A percentile compares a stretch with the other conserved stretches of the same genome.
Evolutionary conservation across 2,329 filamentous ascomycete species (phyloP).

Genomic region (Neonectria coccinea): DNA sequence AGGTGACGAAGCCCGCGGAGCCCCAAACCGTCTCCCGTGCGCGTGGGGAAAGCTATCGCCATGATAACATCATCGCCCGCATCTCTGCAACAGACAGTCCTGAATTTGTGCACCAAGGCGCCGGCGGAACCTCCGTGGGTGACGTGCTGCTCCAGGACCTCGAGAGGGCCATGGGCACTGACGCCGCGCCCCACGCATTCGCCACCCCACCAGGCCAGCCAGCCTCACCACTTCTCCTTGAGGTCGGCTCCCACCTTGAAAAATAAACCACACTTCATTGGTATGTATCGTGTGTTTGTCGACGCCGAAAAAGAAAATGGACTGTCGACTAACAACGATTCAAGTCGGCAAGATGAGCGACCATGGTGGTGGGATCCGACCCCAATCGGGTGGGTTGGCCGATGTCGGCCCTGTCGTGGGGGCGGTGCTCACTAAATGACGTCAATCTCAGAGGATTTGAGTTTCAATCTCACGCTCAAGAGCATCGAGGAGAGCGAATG

Average conservation of each 20-base stretch:
- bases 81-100: not conserved
- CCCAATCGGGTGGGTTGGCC: conserved; percentile 1
- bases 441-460: not conserved
- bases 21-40: not conserved
- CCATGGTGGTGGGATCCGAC: not conserved
- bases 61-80: conserved; percentile 21
- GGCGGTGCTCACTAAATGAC: not conserved
- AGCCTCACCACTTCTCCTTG: not conserved
- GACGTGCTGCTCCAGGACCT: conserved; percentile 9
- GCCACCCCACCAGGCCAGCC: not conserved
- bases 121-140: not conserved
- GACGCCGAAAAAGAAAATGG: not conserved
- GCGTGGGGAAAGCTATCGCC: conserved; percentile 5
- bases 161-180: conserved; percentile 5
- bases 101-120: not conserved
- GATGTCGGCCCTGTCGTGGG: not conserved
- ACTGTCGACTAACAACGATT: not conserved
- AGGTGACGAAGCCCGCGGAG: not conserved
- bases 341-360: not conserved
- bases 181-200: not conserved
- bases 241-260: conserved; percentile 20
- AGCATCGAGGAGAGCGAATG: not conserved
- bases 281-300: not conserved
- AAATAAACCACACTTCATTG: not conserved
- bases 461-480: not conserved